Base-by-base conservation (phyloP, 768 basidiomycete genomes). In the Boletus sensibilis region DNA sequence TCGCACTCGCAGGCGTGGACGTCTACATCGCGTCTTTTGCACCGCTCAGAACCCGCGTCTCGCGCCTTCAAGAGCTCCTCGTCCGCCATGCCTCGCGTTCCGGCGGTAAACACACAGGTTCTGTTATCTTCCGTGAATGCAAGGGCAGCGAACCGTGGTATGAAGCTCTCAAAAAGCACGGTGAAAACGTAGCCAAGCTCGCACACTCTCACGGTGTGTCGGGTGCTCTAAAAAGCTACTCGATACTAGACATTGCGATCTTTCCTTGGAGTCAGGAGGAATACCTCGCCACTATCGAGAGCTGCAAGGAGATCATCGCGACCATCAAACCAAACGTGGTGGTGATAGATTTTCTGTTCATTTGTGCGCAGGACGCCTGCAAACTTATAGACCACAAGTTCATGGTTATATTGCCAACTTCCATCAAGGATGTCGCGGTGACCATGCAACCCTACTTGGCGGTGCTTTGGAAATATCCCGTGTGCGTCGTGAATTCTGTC, bases 21-120 rank as follows among this genome's bases (percentile, higher is more conserved):
- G 52, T 63, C 14, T 21, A n/a, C 23, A 45, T 63, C 3, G 55
- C 61, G 1, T 63, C 55, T 16, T 63, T 60, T 10, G n/a, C 49
- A 25, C 12, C 61, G 2, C 61, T 63, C 41, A 11, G 18, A 46
- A 3, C 41, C 18, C 57, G 61, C n/a, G 23, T 63, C 16, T 25
- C 20, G 10, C 51, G 39, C 14, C 23, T 63, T 29, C 54, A 51
- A 45, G 61, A 56, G 23, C 46, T 49, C 40, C 13, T 58, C 23
- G 23, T 5, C 33, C 46, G 21, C 18, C 20, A 44, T 12, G 31
- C 52, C 20, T 41, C 47, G 7, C n/a, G 16, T 40, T 42, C 37
- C 1, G 18, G 27, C 8, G 37, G 40, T 33, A 33, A 34, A 25
- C 25, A 16, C 23, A 4, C 18, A 0, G 62, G 62, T 16, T 52